Base-by-base conservation (phyloP, 2,329 filamentous ascomycete species). In the Leptoxyphium fumago region DNA sequence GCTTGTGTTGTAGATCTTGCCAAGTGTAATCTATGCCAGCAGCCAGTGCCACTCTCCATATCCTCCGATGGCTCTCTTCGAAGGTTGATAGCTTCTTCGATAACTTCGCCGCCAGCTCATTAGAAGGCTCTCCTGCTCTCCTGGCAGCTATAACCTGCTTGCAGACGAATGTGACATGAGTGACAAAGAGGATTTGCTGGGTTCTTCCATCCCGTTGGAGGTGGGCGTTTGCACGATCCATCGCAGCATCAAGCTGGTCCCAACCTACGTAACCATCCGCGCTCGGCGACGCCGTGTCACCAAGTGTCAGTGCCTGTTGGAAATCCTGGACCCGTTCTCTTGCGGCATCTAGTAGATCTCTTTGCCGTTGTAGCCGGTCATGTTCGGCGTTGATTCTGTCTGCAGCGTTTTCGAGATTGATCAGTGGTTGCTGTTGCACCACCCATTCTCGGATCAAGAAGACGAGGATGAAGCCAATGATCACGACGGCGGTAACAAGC, bases 391-490 rank as follows among this genome's bases (percentile, higher is more conserved):
- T 52, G 13, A 59, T 56, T 9, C 54, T 46, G 29, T 60, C 57
- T 28, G 48, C 52, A 5, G 46, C 53, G 21, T 52, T 47, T 21
- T 58, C 53, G 14, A 59, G 44, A 38, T 94, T 93, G 52, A 91
- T 82, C 50, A 88, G 81, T 5, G 89, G 91, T 59, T 98, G 91
- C 61, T 98, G 91, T 61, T 98, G 91, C 9, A 98, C 87, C 42
- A 98, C 91, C 74, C 94, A 98, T 65, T 98, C 91, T 40, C 93
- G 73, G 40, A 98, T 95, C 3, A 98, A 67, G 53, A 98, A 98
- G 38, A 98, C 80, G n/a, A 98, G 68, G 46, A 98, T 95, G 62
- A 96, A 98, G 46, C 82, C 87, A 39, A 94, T 74, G 7, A 98
- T 89, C 42, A 96, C 85, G 10, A 93, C 67, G 5, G 95, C 68